Percentiles rank a stretch among this genome's conserved stretches.
Evolutionary conservation across 768 basidiomycete genomes (phyloP).

Genomic region (Tephrocybe sp.): DNA sequence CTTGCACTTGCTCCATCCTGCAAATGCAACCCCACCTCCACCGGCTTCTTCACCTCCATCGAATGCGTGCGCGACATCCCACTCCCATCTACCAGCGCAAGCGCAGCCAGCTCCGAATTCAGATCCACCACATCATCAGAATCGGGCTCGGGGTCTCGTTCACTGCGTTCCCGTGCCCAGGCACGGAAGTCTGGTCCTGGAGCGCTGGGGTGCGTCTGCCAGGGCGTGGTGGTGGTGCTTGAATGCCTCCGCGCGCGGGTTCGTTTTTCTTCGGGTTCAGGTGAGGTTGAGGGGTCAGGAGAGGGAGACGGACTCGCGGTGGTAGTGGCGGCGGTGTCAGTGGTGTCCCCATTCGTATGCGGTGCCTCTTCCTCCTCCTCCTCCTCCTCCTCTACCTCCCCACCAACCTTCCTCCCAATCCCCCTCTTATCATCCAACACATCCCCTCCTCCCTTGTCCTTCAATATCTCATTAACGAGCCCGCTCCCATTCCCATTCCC

Average conservation of each 20-base stretch:
- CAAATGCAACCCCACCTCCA: neutral
- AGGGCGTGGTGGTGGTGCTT: conserved; percentile 7
- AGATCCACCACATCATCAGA: neutral
- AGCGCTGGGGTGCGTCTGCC: conserved; percentile 2
- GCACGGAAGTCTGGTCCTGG: conserved; percentile 6
- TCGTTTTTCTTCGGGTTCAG: neutral
- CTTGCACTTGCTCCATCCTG: neutral
- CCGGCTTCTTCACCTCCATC: conserved; percentile 18
- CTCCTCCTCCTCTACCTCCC: neutral
- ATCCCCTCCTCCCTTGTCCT: conserved; percentile 3
- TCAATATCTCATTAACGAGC: conserved; percentile 37
- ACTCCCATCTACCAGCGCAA: neutral
- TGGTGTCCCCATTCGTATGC: neutral
- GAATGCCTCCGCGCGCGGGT: conserved; percentile 6
- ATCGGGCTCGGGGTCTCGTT: neutral
- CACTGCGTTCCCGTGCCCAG: conserved; percentile 10
- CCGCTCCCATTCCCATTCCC: conserved; percentile 18
- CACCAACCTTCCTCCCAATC: neutral
- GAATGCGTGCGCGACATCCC: conserved; percentile 19
- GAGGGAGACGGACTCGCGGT: neutral
- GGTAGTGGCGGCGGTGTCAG: neutral
- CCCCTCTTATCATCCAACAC: neutral
- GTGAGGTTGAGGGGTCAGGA: no score
- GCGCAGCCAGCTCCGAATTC: conserved; percentile 1
- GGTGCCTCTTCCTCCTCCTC: neutral